Evolutionary conservation across 208 protist species (phyloP).

Genomic region (Crithidia expoeki): DNA sequence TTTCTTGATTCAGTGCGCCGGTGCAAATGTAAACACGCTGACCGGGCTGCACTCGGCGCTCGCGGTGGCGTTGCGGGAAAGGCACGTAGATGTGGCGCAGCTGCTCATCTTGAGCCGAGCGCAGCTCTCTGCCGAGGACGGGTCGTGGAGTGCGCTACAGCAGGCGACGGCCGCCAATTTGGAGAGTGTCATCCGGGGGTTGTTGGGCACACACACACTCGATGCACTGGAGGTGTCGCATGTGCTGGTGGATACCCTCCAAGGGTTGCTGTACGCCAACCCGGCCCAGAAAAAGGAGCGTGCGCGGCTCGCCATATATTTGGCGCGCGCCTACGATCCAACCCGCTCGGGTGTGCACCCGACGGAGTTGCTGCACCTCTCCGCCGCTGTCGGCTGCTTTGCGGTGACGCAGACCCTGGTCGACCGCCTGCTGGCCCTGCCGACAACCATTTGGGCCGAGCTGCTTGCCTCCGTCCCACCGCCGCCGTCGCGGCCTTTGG

Average conservation of each 20-base stretch:
- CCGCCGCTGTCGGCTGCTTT: conserved; percentile 56
- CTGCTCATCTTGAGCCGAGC: conserved; percentile 36
- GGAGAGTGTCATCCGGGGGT: conserved; percentile 50
- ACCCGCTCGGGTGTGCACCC: conserved; percentile 46
- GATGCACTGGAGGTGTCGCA: conserved; percentile 41
- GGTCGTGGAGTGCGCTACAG: conserved; percentile 52
- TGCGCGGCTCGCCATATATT: conserved; percentile 31
- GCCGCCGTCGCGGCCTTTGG: conserved; percentile 35
- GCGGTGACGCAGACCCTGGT: conserved; percentile 40
- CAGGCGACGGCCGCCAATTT: conserved; percentile 42
- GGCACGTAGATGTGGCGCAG: conserved; percentile 47
- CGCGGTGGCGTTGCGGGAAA: conserved; percentile 39
- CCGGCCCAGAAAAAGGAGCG: not conserved
- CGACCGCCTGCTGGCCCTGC: conserved; percentile 47
- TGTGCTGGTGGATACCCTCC: conserved; percentile 42
- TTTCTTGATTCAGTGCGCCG: conserved; percentile 46
- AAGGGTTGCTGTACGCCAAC: conserved; percentile 26
- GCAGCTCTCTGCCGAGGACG: conserved; percentile 30
- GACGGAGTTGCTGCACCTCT: conserved; percentile 69
- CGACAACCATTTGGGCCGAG: conserved; percentile 36
- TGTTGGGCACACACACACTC: conserved; percentile 42
- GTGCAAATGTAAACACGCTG: conserved; percentile 50
- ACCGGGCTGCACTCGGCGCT: conserved; percentile 30
- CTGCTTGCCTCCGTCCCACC: conserved; percentile 47
- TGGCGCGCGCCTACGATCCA: conserved; percentile 47